phyloP scores from a whole-genome alignment of 129 eudicot species.

The Daucus carota region DNA sequence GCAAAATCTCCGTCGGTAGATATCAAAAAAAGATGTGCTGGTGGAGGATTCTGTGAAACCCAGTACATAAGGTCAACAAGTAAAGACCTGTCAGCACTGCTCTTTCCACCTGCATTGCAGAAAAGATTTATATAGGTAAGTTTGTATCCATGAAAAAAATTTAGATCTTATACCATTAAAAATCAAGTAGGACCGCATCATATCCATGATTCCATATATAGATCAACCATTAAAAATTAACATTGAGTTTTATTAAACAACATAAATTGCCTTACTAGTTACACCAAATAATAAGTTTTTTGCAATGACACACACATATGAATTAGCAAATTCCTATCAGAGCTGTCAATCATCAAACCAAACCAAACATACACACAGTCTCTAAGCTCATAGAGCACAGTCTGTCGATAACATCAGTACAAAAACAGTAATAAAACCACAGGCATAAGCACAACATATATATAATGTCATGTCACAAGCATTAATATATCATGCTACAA shows the following conservation, averaged over 20 bases:
- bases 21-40: conserved; percentile 79
- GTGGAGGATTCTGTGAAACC: conserved; percentile 96
- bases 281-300: too few species aligned
- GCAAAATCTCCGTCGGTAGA: conserved; percentile 90
- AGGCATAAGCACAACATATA: not conserved
- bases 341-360: too few species aligned
- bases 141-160: not conserved
- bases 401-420: not conserved
- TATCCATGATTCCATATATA: not conserved
- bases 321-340: not conserved
- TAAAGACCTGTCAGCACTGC: conserved; percentile 95
- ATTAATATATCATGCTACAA: too few species aligned
- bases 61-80: conserved; percentile 89
- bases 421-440: not conserved
- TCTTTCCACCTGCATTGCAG: conserved; percentile 62
- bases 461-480: not conserved
- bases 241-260: not conserved
- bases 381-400: not conserved
- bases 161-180: not conserved
- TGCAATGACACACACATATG: not conserved
- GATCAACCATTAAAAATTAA: not conserved
- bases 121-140: not conserved
- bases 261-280: not conserved
- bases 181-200: not conserved
- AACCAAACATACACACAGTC: not conserved